Conservation (phyloP, 495 filamentous ascomycete genomes). For the Aspergillus steynii region DNA sequence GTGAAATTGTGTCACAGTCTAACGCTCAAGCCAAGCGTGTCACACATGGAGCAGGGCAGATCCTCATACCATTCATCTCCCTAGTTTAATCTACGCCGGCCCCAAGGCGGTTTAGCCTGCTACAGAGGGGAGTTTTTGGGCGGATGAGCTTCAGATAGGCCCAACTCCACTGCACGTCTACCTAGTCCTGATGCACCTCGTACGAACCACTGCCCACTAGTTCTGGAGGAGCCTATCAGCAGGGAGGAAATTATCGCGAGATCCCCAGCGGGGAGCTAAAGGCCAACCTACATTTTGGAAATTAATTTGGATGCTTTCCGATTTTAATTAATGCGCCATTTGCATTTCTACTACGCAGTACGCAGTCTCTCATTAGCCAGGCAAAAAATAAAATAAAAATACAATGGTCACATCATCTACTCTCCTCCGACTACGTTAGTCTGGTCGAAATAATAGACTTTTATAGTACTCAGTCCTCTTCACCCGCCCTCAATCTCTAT, state of each 20-base stretch:
- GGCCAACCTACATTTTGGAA: not conserved
- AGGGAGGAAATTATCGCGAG: not conserved
- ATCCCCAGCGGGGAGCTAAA: not conserved
- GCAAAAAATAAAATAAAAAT: not conserved
- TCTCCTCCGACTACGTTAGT: not conserved
- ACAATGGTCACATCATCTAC: not conserved
- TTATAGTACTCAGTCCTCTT: too few relatives aligned
- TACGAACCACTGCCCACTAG: not conserved
- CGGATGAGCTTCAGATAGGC: not conserved
- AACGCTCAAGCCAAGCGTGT: not conserved
- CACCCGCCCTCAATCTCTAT: not conserved
- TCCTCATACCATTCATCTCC: not conserved
- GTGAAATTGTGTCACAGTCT: not conserved
- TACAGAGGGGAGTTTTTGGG: not conserved
- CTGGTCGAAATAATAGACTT: not conserved
- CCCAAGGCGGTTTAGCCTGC: not conserved
- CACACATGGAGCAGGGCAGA: not conserved
- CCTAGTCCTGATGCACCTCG: not conserved
- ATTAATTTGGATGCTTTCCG: too few relatives aligned
- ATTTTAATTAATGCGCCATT: too few relatives aligned
- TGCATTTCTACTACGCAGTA: not conserved
- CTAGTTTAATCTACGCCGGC: not conserved
- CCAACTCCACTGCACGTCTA: not conserved
- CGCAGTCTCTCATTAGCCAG: too few relatives aligned
- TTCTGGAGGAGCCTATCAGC: not conserved